Evolutionary conservation across 2,329 filamentous ascomycete species (phyloP).

Genomic region (Akanthomyces muscarius): DNA sequence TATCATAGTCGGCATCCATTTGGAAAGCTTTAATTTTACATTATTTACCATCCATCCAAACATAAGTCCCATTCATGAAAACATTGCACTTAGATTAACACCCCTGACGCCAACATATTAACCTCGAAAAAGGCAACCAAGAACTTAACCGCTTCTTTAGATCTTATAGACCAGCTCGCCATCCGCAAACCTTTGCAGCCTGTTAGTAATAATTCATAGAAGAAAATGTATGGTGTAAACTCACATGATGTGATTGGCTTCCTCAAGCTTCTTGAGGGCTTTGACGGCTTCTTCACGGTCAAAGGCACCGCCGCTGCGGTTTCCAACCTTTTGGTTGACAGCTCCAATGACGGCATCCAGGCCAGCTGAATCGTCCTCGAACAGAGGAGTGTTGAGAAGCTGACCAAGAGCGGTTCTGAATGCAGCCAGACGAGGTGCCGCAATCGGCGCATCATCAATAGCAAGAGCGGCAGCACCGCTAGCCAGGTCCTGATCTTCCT

Average conservation of each 20-base stretch:
- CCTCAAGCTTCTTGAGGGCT: constrained; percentile 75
- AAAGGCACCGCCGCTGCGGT: constrained; percentile 56
- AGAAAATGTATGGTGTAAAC: constrained; percentile 33
- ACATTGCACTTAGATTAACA: background rate
- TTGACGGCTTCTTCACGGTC: constrained; percentile 66
- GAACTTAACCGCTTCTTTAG: constrained; percentile 32
- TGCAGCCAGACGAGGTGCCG: constrained; percentile 58
- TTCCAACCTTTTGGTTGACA: constrained; percentile 68
- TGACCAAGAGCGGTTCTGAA: constrained; percentile 83
- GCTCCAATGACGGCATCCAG: constrained; percentile 70
- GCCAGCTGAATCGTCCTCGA: constrained; percentile 78
- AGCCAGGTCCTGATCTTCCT: constrained; percentile 41
- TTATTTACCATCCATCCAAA: constrained; percentile 10
- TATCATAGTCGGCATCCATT: constrained; percentile 15
- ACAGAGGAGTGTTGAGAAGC: constrained; percentile 76
- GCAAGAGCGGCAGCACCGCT: constrained; percentile 39
- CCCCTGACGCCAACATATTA: constrained; percentile 9
- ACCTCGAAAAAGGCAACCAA: background rate
- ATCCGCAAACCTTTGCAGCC: constrained; percentile 46
- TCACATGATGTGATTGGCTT: constrained; percentile 88
- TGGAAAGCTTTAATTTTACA: constrained; percentile 15
- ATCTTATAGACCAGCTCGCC: constrained; percentile 69
- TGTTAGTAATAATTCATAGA: constrained; percentile 22
- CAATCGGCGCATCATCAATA: constrained; percentile 49
- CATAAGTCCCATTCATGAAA: constrained; percentile 2